phyloP scores from a whole-genome alignment of 2,329 filamentous ascomycete species.

The Helminthosporium solani region DNA sequence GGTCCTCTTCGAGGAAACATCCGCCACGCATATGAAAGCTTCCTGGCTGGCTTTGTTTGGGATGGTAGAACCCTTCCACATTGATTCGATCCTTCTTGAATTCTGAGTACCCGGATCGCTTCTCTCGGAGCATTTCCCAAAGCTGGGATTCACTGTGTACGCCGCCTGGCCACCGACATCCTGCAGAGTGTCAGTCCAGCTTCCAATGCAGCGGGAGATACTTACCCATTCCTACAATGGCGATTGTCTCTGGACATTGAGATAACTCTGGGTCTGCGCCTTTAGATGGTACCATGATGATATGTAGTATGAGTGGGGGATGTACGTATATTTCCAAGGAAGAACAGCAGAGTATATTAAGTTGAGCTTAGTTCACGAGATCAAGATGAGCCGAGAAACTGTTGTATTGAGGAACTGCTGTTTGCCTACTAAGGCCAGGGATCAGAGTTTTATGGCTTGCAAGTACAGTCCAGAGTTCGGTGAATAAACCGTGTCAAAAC shows the following conservation, averaged over 20 bases:
- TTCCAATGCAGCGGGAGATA: background rate
- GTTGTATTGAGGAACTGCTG: too few relatives aligned
- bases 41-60: constrained; percentile 25
- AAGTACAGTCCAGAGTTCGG: too few relatives aligned
- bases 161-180: background rate
- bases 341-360: too few relatives aligned
- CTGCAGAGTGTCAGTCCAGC: background rate
- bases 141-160: constrained; percentile 11
- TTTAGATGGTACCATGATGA: too few relatives aligned
- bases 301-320: too few relatives aligned
- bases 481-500: too few relatives aligned
- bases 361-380: too few relatives aligned
- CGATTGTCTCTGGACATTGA: constrained; percentile 1
- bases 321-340: too few relatives aligned
- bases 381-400: too few relatives aligned
- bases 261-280: too few relatives aligned
- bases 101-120: constrained; percentile 26
- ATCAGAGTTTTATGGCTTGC: too few relatives aligned
- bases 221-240: constrained; percentile 1
- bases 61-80: constrained; percentile 38
- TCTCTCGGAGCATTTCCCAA: constrained; percentile 35
- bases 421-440: too few relatives aligned
- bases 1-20: constrained; percentile 38
- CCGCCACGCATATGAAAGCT: constrained; percentile 12
- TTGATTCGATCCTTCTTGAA: constrained; percentile 33